A percentile compares a stretch with the other conserved stretches of the same genome.
phyloP scores from a whole-genome alignment of 2,329 filamentous ascomycete species.

The Epichloe baconii region DNA sequence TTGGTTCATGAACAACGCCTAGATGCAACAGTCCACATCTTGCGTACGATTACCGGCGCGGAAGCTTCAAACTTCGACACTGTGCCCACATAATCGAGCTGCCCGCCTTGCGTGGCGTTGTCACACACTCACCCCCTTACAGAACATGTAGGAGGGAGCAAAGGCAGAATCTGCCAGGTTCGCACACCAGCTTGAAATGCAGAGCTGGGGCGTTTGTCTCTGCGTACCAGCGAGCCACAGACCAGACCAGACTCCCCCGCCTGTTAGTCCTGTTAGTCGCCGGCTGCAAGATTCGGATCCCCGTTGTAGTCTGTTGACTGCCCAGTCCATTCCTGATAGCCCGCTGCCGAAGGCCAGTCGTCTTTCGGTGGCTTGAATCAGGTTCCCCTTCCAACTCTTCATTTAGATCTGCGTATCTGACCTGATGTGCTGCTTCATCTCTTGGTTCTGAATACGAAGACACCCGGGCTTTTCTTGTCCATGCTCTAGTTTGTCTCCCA shows the following conservation, averaged over 20 bases:
- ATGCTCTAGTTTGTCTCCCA: background rate
- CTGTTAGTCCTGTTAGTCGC: conserved; percentile 2
- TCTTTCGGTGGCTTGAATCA: conserved; percentile 1
- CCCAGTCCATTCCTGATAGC: background rate
- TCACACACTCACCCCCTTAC: background rate
- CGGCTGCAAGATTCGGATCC: background rate
- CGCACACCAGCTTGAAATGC: conserved; percentile 3
- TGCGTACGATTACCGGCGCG: background rate
- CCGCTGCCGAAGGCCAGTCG: background rate
- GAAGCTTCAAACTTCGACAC: conserved; percentile 1
- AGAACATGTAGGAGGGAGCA: background rate
- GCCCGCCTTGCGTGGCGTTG: conserved; percentile 4
- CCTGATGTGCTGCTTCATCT: background rate
- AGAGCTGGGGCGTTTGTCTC: conserved; percentile 6
- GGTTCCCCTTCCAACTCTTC: background rate
- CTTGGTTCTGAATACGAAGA: background rate
- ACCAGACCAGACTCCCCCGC: background rate
- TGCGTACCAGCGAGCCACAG: background rate
- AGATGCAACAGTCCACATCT: background rate
- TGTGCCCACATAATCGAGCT: background rate
- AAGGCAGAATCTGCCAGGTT: background rate
- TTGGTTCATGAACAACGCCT: background rate
- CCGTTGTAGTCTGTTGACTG: background rate
- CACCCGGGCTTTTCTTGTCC: background rate
- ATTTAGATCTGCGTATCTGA: background rate